Evolutionary conservation across 768 basidiomycete genomes (phyloP).

Genomic region (Tremella yokohamensis): DNA sequence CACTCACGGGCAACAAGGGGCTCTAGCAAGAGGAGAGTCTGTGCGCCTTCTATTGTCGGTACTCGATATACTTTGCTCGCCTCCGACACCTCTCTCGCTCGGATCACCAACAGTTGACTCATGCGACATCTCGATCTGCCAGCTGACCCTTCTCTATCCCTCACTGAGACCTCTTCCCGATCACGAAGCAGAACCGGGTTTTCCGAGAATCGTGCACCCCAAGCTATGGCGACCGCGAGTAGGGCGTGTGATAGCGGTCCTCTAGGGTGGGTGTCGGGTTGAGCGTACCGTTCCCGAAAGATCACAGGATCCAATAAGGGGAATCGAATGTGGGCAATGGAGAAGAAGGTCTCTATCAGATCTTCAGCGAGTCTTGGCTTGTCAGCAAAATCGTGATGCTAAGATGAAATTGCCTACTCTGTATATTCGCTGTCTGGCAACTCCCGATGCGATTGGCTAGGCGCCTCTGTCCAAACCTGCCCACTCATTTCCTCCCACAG

Average conservation of each 20-base stretch:
- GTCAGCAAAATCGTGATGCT: constrained; percentile 8
- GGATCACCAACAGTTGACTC: constrained; percentile 70
- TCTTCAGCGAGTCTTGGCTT: constrained; percentile 75
- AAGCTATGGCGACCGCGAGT: constrained; percentile 80
- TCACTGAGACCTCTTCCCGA: constrained; percentile 56
- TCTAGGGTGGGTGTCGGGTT: constrained; percentile 34
- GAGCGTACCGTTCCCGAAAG: constrained; percentile 70
- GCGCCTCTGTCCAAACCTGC: constrained; percentile 31
- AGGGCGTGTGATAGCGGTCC: constrained; percentile 54
- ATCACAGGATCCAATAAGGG: constrained; percentile 79
- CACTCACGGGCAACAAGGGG: constrained; percentile 80
- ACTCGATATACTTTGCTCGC: constrained; percentile 79
- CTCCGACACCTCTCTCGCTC: constrained; percentile 82
- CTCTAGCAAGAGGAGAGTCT: constrained; percentile 76
- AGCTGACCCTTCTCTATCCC: constrained; percentile 1
- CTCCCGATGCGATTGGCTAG: constrained; percentile 64
- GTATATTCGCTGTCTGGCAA: constrained; percentile 70
- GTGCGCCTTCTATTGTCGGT: constrained; percentile 72
- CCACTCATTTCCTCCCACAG: constrained; percentile 38
- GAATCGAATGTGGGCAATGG: constrained; percentile 72
- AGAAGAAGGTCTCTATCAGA: constrained; percentile 91
- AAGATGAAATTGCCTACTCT: constrained; percentile 88
- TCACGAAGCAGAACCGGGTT: constrained; percentile 78
- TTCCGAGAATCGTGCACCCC: constrained; percentile 91
- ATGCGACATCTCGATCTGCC: constrained; percentile 64